Percentiles rank a stretch among this genome's conserved stretches.
These are phyloP conservation scores for Vachellia pachyceras DNA, from an alignment of 306 rosid genomes.

Conservation along the genomic window DNA sequence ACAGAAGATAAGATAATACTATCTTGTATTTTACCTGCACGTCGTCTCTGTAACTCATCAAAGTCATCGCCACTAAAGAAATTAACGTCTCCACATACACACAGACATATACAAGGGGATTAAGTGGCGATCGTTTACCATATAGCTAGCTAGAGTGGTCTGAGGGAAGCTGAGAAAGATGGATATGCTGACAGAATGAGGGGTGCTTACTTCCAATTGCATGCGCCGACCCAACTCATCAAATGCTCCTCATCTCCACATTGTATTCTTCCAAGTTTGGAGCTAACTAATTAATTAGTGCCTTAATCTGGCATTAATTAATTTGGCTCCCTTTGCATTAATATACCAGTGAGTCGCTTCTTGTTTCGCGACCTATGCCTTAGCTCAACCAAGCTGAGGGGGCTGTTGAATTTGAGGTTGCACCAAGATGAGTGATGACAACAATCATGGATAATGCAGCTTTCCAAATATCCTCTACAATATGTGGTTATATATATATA, in stretches of 20 bases:
- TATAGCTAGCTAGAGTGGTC: background rate
- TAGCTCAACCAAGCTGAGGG: background rate
- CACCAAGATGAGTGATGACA: background rate
- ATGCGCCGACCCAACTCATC: conserved; percentile 22
- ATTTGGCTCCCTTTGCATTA: background rate
- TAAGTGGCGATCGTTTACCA: background rate
- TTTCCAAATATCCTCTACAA: background rate
- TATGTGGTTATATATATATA: no score
- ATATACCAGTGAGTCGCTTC: background rate
- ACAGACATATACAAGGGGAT: background rate
- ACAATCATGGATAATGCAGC: background rate
- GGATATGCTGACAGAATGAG: conserved; percentile 55
- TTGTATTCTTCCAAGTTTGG: background rate
- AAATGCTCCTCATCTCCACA: background rate
- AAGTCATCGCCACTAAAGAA: background rate
- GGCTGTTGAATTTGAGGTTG: no score
- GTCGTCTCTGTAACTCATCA: background rate
- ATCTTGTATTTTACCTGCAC: background rate
- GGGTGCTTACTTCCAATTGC: conserved; percentile 62
- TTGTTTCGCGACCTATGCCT: background rate
- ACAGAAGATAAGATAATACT: background rate
- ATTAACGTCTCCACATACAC: background rate
- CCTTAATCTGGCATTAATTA: no score
- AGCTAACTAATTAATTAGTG: background rate
- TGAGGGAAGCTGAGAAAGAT: conserved; percentile 41